phyloP scores from a whole-genome alignment of 148 eudicot species.

The Limonium bicolor region DNA sequence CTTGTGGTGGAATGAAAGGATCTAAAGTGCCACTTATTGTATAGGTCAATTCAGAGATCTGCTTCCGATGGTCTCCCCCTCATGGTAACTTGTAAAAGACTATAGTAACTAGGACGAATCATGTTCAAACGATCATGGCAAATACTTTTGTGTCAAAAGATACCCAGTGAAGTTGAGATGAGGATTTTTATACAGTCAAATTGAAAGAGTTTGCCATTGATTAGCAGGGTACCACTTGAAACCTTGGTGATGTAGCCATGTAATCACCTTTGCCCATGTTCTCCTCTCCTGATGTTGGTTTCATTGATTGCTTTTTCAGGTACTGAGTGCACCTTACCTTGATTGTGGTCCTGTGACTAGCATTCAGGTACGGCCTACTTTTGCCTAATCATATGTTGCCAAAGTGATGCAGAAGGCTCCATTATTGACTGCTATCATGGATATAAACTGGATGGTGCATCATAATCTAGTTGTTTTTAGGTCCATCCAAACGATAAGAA shows the following conservation, averaged over 20 bases:
- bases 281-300: not conserved
- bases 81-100: too few species aligned
- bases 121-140: not conserved
- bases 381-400: not conserved
- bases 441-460: not conserved
- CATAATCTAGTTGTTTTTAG: conserved; percentile 42
- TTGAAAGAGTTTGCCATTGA: not conserved
- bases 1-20: too few species aligned
- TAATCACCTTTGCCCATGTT: not conserved
- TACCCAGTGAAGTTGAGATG: too few species aligned
- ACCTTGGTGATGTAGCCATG: not conserved
- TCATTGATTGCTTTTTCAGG: conserved; percentile 20
- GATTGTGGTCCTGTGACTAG: conserved; percentile 19
- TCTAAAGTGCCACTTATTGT: too few species aligned
- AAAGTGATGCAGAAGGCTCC: not conserved
- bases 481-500: conserved; percentile 14
- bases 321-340: conserved; percentile 82
- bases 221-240: too few species aligned
- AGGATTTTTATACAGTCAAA: too few species aligned
- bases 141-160: not conserved
- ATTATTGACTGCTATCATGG: not conserved
- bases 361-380: conserved; percentile 32
- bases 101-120: too few species aligned
- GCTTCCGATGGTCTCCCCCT: too few species aligned
- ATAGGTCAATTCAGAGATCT: too few species aligned